These are phyloP conservation scores for Thalassiosira hispida DNA, from an alignment of 352 stramenopile genomes.

Conservation along the genomic window DNA sequence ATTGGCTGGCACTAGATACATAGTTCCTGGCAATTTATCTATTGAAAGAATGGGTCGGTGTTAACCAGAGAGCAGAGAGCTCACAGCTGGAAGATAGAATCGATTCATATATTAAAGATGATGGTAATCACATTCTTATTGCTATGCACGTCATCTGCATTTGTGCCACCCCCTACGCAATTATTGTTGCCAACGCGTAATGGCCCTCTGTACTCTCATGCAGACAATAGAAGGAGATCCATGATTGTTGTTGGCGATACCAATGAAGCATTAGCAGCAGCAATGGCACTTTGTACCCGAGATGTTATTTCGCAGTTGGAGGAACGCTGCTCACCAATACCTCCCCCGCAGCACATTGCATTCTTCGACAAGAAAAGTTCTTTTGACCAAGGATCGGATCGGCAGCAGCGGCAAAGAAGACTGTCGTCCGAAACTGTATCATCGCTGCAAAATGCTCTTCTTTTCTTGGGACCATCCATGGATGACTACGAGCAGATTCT, in stretches of 20 bases:
- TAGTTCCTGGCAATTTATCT: no score
- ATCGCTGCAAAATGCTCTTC: slow-evolving; percentile 39
- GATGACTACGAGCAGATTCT: slow-evolving; percentile 34
- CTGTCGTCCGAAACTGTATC: slow-evolving; percentile 29
- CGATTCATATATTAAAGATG: no score
- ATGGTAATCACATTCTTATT: not conserved
- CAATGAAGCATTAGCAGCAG: slow-evolving; percentile 23
- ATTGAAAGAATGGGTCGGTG: no score
- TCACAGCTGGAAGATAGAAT: no score
- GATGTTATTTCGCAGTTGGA: slow-evolving; percentile 15
- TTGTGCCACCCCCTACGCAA: slow-evolving; percentile 7
- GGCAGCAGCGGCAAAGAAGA: not conserved
- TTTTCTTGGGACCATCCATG: slow-evolving; percentile 11
- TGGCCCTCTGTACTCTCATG: not conserved
- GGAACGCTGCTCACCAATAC: slow-evolving; percentile 10
- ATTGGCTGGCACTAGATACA: no score
- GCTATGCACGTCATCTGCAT: slow-evolving; percentile 8
- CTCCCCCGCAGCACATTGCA: slow-evolving; percentile 27
- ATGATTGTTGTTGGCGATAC: slow-evolving; percentile 23
- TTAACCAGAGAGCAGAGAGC: no score
- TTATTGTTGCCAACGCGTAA: not conserved
- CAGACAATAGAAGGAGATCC: not conserved
- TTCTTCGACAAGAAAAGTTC: slow-evolving; percentile 18
- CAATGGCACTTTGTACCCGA: slow-evolving; percentile 30
- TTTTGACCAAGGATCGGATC: not conserved